These are phyloP conservation scores for Exobasidium cylindrosporum DNA, from an alignment of 1,284 basidiomycete genomes.

Conservation along the genomic window DNA sequence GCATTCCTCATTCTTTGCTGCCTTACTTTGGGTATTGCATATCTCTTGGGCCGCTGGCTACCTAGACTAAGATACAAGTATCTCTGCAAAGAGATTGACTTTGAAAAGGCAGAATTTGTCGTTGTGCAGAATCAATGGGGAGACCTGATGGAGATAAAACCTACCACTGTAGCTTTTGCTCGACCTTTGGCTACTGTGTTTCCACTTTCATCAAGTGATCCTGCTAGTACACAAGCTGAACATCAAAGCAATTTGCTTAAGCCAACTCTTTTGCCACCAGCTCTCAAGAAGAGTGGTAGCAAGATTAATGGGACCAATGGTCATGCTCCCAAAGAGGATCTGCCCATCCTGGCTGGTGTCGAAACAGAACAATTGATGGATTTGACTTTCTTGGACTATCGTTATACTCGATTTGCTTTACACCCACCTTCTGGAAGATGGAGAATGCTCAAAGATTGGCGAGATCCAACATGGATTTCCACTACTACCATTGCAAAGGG, in stretches of 20 bases:
- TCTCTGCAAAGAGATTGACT: slow-evolving; percentile 79
- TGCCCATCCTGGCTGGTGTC: slow-evolving; percentile 36
- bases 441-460: slow-evolving; percentile 81
- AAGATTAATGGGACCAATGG: slow-evolving; percentile 23
- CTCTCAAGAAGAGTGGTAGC: slow-evolving; percentile 28
- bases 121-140: slow-evolving; percentile 69
- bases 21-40: slow-evolving; percentile 71
- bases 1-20: slow-evolving; percentile 74
- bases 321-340: not conserved
- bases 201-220: slow-evolving; percentile 47
- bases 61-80: slow-evolving; percentile 83
- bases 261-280: slow-evolving; percentile 25
- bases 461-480: slow-evolving; percentile 75
- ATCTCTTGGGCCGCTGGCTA: slow-evolving; percentile 87
- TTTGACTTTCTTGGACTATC: slow-evolving; percentile 61
- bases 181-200: slow-evolving; percentile 50
- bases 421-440: slow-evolving; percentile 82
- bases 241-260: slow-evolving; percentile 22
- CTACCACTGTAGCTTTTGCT: slow-evolving; percentile 45
- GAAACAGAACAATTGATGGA: slow-evolving; percentile 52
- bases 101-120: slow-evolving; percentile 70
- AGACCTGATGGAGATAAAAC: slow-evolving; percentile 41
- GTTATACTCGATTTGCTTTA: slow-evolving; percentile 85
- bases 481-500: slow-evolving; percentile 55
- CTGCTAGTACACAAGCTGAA: slow-evolving; percentile 47